A percentile compares a stretch with the other conserved stretches of the same genome.
Conservation (phyloP, 2,329 filamentous ascomycete genomes). For the Fusarium papillatum region DNA sequence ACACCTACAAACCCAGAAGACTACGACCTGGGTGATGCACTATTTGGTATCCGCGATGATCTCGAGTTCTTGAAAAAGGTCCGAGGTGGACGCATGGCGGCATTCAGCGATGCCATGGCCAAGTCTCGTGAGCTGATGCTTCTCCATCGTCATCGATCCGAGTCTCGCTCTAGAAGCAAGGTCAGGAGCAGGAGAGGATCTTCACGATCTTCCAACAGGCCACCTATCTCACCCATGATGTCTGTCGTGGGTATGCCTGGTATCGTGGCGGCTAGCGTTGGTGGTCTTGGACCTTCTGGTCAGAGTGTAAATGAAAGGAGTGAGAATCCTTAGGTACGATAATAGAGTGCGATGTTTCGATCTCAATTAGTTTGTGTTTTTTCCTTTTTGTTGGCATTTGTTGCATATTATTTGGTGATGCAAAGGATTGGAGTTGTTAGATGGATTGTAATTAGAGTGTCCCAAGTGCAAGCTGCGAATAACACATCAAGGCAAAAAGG, state of each 20-base stretch:
- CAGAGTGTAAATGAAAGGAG: conserved; percentile 11
- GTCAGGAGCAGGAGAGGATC: conserved; percentile 31
- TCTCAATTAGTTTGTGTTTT: neutral
- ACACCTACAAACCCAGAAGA: conserved; percentile 30
- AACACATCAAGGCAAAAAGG: neutral
- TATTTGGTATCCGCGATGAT: conserved; percentile 34
- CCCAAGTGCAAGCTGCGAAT: neutral
- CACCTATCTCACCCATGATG: conserved; percentile 39
- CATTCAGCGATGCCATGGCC: conserved; percentile 35
- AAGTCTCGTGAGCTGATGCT: conserved; percentile 33
- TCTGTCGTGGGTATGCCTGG: conserved; percentile 37
- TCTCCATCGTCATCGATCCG: conserved; percentile 31
- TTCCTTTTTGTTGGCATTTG: neutral
- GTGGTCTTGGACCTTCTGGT: conserved; percentile 24
- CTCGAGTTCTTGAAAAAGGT: conserved; percentile 35
- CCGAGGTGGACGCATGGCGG: conserved; percentile 33
- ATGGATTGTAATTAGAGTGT: neutral
- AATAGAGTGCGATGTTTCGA: conserved; percentile 12
- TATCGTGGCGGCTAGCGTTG: conserved; percentile 36
- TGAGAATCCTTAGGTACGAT: conserved; percentile 25
- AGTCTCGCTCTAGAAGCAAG: conserved; percentile 34
- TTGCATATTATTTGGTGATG: neutral
- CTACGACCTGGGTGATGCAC: conserved; percentile 34
- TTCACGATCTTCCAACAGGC: conserved; percentile 35
- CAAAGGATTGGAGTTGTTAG: neutral